phyloP scores from a whole-genome alignment of 495 filamentous ascomycete species.

The Aspergillus homomorphus region DNA sequence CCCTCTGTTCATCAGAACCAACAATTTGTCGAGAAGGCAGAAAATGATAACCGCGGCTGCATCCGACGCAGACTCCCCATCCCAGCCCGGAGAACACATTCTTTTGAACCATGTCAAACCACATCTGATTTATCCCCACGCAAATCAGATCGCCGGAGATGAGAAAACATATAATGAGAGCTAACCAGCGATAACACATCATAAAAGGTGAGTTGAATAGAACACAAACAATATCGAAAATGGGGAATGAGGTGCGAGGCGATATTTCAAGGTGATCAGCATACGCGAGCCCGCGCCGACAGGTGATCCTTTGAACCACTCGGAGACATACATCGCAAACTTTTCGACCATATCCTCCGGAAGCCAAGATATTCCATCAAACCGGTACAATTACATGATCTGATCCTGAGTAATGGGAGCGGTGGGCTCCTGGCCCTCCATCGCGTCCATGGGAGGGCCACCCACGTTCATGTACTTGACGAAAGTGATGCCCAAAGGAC shows the following conservation, averaged over 20 bases:
- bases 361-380: slow-evolving; percentile 12
- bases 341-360: slow-evolving; percentile 13
- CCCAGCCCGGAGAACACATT: not conserved
- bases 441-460: slow-evolving; percentile 60
- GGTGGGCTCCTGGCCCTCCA: slow-evolving; percentile 75
- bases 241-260: not conserved
- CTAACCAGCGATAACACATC: slow-evolving; percentile 9
- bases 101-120: not conserved
- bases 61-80: not conserved
- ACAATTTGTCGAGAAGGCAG: not conserved
- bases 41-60: not conserved
- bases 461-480: slow-evolving; percentile 79
- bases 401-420: slow-evolving; percentile 86
- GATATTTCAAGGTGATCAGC: not conserved
- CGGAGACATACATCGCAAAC: slow-evolving; percentile 16
- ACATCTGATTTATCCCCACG: slow-evolving; percentile 13
- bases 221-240: not conserved
- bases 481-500: slow-evolving; percentile 86
- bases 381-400: slow-evolving; percentile 71
- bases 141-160: slow-evolving; percentile 14
- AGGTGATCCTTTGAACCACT: slow-evolving; percentile 4
- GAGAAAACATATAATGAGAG: slow-evolving; percentile 9
- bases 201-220: slow-evolving; percentile 3
- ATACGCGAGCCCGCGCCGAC: not conserved
- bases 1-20: not conserved